Evolutionary conservation across 805 yeast species (phyloP), one percentile per base, ranked within the genome.

Genomic region (Kodamaea kaohsiungensis): DNA sequence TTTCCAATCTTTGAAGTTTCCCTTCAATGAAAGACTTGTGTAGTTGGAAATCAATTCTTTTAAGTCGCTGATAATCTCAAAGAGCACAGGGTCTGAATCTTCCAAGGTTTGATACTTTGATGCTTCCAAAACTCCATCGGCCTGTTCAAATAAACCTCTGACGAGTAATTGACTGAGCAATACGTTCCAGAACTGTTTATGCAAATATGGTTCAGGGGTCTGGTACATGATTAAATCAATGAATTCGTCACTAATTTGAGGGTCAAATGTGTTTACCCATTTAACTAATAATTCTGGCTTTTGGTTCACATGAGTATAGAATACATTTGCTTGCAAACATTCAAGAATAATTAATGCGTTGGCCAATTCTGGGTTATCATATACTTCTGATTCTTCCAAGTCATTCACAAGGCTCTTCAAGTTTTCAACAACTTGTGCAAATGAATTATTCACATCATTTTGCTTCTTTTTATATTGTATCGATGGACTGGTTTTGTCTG

Each of bases 231-330:
- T 79, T 45, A 67, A 73, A 51, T 82, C 79, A 3, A 81, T 73
- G 33, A 80, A 67, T 25, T 77, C 81, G 16, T 74, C 73, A 54
- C 79, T 83, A 1, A 92, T 92, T 59, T 82, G 81, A 4, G 86
- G 84, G 64, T 87, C 89, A 30, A 86, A 84, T 53, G 83, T 76
- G 63, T 88, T 88, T 22, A 86, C 74, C 95, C 95, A 88, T 48
- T 75, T 78, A 13, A 78, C 67, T 37, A 85, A 67, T 40, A 76
- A 63, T 48, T 73, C 72, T 30, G 85, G 78, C 58, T 74, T 73
- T 49, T 66, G 71, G 53, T 76, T 71, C 10, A 68, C 64, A 15
- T 75, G 72, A 1, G 57, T 53, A 40, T 63, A 61, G 59, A 83
- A 85, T 60, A 76, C 73, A 38, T 82, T 65, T 0, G 89, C 82